Evolutionary conservation across 176 grass and related monocot species (phyloP), one percentile per base, ranked within the genome.

Genomic region (Sorghum bicolor): DNA sequence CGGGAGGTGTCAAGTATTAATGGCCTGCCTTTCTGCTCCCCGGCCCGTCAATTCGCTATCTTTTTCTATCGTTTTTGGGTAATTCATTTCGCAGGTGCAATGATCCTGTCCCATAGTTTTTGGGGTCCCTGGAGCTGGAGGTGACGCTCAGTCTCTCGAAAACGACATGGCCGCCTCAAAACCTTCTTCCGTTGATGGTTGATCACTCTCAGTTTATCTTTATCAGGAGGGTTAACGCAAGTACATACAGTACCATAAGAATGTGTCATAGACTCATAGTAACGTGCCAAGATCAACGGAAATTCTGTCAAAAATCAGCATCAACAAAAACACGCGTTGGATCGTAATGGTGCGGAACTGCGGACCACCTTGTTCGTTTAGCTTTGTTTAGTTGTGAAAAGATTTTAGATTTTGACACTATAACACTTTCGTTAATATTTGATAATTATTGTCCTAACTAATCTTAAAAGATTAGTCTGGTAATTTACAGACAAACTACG

Each of bases 21-120:
- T 79, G 67, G 66, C 75, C 41, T 29, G 84, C 76, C 40, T 22
- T 82, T 82, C 67, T 82, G 64, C 53, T 71, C 34, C 76, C 76
- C 55, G 31, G 29, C 55, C n/a, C 19, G 31, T 50, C 76, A 38
- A 76, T 16, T 74, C 25, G 10, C 40, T 79, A 64, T 57, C 58
- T 64, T 74, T 80, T 57, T 74, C 69, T 25, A 74, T 67, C 71
- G 16, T 7, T 66, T 86, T 80, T 80, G 58, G 50, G 66, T 2
- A 86, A 73, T 68, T 52, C 77, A 75, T 75, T 72, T 55, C 24
- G 31, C 76, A 86, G 50, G 12, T 64, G 43, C 77, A 66, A 67
- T 86, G 57, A 80, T 80, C 77, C 38, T 67, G 69, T 80, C 69
- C 50, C 61, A 7, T 39, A 50, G 14, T 16, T 28, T 74, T 38